A percentile compares a stretch with the other conserved stretches of the same genome.
Conservation (phyloP, 208 protist genomes). For the Leishmania turanica region DNA sequence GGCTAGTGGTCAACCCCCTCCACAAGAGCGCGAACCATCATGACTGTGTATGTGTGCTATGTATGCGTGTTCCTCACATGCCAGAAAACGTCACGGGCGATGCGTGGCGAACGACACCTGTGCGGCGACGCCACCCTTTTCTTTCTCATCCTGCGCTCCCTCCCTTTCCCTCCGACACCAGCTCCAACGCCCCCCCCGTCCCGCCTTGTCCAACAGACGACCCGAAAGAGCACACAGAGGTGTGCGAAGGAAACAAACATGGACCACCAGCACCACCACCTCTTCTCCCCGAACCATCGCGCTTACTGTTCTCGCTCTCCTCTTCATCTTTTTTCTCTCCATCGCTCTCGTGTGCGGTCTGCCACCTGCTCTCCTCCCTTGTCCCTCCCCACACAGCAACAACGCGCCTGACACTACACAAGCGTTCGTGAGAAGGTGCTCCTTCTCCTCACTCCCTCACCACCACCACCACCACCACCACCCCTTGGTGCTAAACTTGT, state of each 20-base stretch:
- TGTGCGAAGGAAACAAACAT: not conserved
- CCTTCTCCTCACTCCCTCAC: not conserved
- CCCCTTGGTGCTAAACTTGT: not conserved
- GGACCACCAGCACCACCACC: not conserved
- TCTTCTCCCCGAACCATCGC: not conserved
- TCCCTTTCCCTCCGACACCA: not conserved
- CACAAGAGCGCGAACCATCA: not conserved
- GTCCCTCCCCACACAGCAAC: not conserved
- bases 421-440: not conserved
- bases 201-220: not conserved
- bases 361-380: not conserved
- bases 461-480: not conserved
- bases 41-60: not conserved
- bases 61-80: not conserved
- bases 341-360: not conserved
- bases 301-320: not conserved
- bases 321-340: not conserved
- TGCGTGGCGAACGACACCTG: not conserved
- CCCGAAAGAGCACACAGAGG: not conserved
- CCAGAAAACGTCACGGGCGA: not conserved
- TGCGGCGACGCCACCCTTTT: not conserved
- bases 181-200: not conserved
- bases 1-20: not conserved
- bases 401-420: not conserved
- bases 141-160: not conserved